Conservation (phyloP, 139 green algal genomes). For the Coelastrella sp. region DNA sequence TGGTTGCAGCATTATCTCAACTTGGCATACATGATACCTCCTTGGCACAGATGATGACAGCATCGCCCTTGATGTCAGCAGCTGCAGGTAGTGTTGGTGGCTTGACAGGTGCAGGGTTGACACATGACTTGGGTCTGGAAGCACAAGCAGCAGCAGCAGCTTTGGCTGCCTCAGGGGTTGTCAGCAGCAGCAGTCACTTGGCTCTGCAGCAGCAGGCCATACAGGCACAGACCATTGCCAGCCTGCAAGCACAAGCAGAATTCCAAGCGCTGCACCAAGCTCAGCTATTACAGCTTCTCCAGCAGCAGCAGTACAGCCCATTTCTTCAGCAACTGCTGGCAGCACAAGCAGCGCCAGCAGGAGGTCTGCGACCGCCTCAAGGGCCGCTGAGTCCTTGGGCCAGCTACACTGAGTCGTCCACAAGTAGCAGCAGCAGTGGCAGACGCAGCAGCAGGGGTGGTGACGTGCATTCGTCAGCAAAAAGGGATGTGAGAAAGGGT, state of each 20-base stretch:
- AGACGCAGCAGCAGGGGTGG: constrained; percentile 27
- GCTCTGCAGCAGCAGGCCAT: constrained; percentile 14
- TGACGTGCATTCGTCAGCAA: not conserved
- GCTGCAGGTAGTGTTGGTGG: not conserved
- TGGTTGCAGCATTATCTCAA: constrained; percentile 5
- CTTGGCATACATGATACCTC: constrained; percentile 1
- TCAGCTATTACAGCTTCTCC: constrained; percentile 36
- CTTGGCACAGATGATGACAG: not conserved
- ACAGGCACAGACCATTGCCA: constrained; percentile 7
- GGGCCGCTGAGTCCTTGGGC: not conserved
- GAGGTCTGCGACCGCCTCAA: constrained; percentile 19
- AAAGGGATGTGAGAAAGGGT: not conserved
- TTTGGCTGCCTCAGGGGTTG: not conserved
- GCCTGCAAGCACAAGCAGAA: constrained; percentile 24
- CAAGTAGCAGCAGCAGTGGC: constrained; percentile 43
- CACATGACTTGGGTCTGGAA: too few species aligned
- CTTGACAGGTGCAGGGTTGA: not conserved
- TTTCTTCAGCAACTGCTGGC: constrained; percentile 26
- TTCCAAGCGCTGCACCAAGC: constrained; percentile 37
- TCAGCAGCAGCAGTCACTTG: not conserved
- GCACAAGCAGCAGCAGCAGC: constrained; percentile 36
- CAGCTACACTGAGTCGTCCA: not conserved
- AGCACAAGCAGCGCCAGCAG: constrained; percentile 15
- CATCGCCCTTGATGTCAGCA: not conserved
- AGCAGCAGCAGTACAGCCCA: constrained; percentile 39